Conservation (phyloP, 495 filamentous ascomycete genomes). For the Penicillium argentinense region DNA sequence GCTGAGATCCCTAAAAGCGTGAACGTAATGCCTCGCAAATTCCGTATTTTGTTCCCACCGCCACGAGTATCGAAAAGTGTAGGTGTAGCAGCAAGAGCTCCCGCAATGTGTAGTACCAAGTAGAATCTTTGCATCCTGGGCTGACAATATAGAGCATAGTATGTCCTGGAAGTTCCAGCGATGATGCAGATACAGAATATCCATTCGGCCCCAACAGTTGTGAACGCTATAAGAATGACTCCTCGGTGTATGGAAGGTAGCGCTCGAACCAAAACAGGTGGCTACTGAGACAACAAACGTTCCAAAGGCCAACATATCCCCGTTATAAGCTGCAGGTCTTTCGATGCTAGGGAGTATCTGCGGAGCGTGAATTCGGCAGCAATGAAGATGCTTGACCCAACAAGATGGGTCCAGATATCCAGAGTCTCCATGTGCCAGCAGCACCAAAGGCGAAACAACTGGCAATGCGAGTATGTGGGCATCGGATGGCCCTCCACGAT, state of each 20-base stretch:
- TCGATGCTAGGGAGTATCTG: neutral
- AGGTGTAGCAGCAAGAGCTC: conserved; percentile 3
- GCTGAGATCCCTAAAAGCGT: conserved; percentile 12
- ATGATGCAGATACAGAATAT: conserved; percentile 15
- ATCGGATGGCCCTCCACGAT: conserved; percentile 16
- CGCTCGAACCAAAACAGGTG: conserved; percentile 8
- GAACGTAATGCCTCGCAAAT: conserved; percentile 12
- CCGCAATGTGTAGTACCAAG: conserved; percentile 6
- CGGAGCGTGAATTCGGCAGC: neutral
- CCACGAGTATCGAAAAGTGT: conserved; percentile 15
- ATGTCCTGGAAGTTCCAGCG: conserved; percentile 12
- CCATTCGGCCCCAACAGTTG: conserved; percentile 12
- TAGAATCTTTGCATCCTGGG: conserved; percentile 6
- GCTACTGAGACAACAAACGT: conserved; percentile 9
- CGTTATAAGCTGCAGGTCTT: neutral
- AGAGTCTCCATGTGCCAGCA: conserved; percentile 20
- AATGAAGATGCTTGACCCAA: conserved; percentile 10
- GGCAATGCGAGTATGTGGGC: conserved; percentile 15
- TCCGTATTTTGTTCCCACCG: conserved; percentile 13
- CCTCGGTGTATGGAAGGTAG: conserved; percentile 13
- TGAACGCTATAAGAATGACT: conserved; percentile 16
- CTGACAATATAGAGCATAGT: conserved; percentile 15
- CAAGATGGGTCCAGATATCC: conserved; percentile 18
- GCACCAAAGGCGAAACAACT: conserved; percentile 15
- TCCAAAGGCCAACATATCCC: conserved; percentile 10